Evolutionary conservation across 257 asterid species (phyloP).

Genomic region (Solanum virginianum): DNA sequence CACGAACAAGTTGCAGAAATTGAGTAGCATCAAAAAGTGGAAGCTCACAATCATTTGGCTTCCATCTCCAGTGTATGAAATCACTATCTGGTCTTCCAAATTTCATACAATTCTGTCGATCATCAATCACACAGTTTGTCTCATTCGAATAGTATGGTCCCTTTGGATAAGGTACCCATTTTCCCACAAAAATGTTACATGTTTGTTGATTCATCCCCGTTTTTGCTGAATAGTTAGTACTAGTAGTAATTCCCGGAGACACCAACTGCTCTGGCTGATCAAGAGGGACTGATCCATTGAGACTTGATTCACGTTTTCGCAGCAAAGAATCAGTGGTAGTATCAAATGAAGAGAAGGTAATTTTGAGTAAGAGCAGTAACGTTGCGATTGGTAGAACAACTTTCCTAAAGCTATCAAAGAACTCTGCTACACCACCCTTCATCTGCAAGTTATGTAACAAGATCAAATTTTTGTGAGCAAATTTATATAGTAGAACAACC

Average conservation of each 20-base stretch:
- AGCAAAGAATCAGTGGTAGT: background rate
- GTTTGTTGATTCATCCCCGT: background rate
- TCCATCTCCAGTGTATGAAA: slow-evolving; percentile 16
- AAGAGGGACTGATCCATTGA: background rate
- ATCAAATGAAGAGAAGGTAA: background rate
- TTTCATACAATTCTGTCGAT: slow-evolving; percentile 18
- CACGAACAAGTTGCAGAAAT: slow-evolving; percentile 11
- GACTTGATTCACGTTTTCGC: background rate
- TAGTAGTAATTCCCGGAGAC: background rate
- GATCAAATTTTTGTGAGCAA: background rate
- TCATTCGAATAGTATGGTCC: slow-evolving; percentile 11
- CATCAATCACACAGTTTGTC: slow-evolving; percentile 5
- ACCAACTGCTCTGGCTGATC: background rate
- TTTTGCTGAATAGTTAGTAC: background rate
- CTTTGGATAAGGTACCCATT: slow-evolving; percentile 3
- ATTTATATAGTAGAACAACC: background rate
- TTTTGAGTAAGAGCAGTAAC: background rate
- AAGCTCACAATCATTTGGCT: slow-evolving; percentile 13
- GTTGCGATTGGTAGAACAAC: slow-evolving; percentile 1
- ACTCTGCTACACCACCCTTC: slow-evolving; percentile 1
- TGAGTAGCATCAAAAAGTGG: slow-evolving; percentile 6
- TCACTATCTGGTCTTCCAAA: slow-evolving; percentile 9
- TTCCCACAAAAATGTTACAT: slow-evolving; percentile 7
- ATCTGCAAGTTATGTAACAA: background rate
- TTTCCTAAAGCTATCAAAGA: background rate